Evolutionary conservation across 208 protist genomes (phyloP).

Genomic region (Lotmaria passim): DNA sequence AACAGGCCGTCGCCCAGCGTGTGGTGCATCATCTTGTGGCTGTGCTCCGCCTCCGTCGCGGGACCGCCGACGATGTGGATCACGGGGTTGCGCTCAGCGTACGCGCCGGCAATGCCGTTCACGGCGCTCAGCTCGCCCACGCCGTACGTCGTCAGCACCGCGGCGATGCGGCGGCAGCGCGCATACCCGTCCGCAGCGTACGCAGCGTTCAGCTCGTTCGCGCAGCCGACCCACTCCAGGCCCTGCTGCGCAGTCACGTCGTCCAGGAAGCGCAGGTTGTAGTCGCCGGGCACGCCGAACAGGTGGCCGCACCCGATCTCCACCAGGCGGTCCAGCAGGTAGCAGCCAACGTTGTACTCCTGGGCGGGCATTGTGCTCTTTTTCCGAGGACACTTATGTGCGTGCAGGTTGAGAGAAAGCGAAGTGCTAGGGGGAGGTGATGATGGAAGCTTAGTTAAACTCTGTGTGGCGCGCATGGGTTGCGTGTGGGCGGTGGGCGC

Average conservation of each 20-base stretch:
- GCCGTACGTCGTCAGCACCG: slow-evolving; percentile 52
- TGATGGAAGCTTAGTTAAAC: too few relatives aligned
- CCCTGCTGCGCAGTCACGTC: slow-evolving; percentile 48
- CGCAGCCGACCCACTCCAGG: slow-evolving; percentile 59
- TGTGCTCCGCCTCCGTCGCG: slow-evolving; percentile 29
- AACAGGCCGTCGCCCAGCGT: slow-evolving; percentile 59
- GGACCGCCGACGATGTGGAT: slow-evolving; percentile 58
- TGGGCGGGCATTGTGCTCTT: slow-evolving; percentile 43
- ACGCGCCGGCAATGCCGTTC: slow-evolving; percentile 46
- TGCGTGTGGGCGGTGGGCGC: too few relatives aligned
- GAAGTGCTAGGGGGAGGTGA: too few relatives aligned
- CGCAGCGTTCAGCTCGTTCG: slow-evolving; percentile 68
- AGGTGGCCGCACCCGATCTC: slow-evolving; percentile 55
- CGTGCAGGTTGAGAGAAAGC: too few relatives aligned
- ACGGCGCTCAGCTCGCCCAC: slow-evolving; percentile 59
- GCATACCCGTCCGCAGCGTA: slow-evolving; percentile 70
- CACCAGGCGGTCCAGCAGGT: slow-evolving; percentile 42
- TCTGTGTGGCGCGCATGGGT: too few relatives aligned
- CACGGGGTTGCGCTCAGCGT: slow-evolving; percentile 45
- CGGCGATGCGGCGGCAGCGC: slow-evolving; percentile 38
- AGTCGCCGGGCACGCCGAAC: slow-evolving; percentile 69
- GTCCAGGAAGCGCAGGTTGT: slow-evolving; percentile 69
- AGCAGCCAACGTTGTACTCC: slow-evolving; percentile 50
- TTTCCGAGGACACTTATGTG: too few relatives aligned
- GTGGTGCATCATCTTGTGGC: slow-evolving; percentile 50